Percentiles rank a stretch among this genome's conserved stretches.
phyloP scores from a whole-genome alignment of 2,329 filamentous ascomycete species.

The Fusarium poae region DNA sequence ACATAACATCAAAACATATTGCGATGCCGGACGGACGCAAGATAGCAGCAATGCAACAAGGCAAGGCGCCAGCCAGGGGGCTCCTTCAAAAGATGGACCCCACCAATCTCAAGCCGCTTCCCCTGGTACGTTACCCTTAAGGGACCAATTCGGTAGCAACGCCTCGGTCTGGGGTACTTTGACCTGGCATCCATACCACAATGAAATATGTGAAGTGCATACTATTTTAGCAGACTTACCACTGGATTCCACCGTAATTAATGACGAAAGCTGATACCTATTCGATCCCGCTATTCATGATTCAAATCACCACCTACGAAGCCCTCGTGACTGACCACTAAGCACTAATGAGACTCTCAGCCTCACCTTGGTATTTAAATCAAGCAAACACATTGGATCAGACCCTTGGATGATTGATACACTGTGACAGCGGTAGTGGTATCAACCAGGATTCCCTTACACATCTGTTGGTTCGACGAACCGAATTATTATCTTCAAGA shows the following conservation, averaged over 20 bases:
- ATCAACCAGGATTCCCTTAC: constrained; percentile 25
- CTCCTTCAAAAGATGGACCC: constrained; percentile 20
- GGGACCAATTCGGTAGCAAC: constrained; percentile 33
- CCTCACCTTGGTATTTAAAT: constrained; percentile 17
- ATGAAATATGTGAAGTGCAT: neutral
- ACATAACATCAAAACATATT: neutral
- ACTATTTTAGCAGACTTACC: constrained; percentile 9
- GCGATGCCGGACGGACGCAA: constrained; percentile 14
- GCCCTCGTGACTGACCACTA: constrained; percentile 35
- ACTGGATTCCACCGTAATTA: neutral
- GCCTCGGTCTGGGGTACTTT: constrained; percentile 42
- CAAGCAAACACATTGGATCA: neutral
- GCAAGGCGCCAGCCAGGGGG: constrained; percentile 33
- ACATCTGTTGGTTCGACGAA: neutral
- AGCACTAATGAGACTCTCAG: constrained; percentile 28
- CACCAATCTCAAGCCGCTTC: constrained; percentile 42
- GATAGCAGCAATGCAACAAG: constrained; percentile 7
- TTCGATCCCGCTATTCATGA: neutral
- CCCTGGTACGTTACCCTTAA: constrained; percentile 23
- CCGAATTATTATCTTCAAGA: constrained; percentile 11
- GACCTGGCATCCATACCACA: neutral
- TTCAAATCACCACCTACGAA: constrained; percentile 7
- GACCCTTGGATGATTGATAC: constrained; percentile 1
- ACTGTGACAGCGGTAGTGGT: constrained; percentile 1
- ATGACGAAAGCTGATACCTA: neutral